phyloP scores from a whole-genome alignment of 768 basidiomycete genomes.

The Kwoniella europaea region DNA sequence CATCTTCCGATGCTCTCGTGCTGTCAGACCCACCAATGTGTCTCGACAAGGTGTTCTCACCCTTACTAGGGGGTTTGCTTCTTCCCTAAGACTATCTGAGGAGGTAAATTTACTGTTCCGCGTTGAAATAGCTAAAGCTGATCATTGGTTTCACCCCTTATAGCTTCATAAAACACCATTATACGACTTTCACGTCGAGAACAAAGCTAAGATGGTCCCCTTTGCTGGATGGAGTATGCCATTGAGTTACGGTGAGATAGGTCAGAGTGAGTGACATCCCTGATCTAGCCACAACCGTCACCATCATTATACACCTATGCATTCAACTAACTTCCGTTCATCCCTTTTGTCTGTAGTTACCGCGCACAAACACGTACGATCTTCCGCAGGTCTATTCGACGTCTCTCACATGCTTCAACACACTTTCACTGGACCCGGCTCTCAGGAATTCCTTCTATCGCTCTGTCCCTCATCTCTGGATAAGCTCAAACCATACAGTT shows the following conservation, averaged over 20 bases:
- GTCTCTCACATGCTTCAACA: conserved; percentile 96
- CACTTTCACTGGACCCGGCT: conserved; percentile 81
- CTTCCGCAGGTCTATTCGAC: conserved; percentile 84
- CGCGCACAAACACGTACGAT: conserved; percentile 87
- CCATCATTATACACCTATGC: no score
- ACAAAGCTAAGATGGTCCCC: conserved; percentile 90
- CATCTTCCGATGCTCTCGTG: conserved; percentile 14
- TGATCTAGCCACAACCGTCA: neutral
- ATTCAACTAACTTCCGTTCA: neutral
- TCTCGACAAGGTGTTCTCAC: neutral
- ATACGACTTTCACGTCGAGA: conserved; percentile 80
- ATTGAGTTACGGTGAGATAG: conserved; percentile 77
- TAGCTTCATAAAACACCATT: conserved; percentile 72
- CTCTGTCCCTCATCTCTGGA: conserved; percentile 83
- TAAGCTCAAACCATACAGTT: conserved; percentile 71
- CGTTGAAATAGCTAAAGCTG: neutral
- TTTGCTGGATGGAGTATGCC: conserved; percentile 98
- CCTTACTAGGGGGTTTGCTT: conserved; percentile 18
- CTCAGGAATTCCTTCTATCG: conserved; percentile 81
- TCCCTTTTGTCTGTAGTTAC: conserved; percentile 65
- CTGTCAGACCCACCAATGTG: neutral
- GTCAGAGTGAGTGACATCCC: conserved; percentile 67
- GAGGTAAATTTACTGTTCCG: conserved; percentile 9
- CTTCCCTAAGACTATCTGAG: conserved; percentile 15
- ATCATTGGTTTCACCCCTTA: neutral